A percentile compares a stretch with the other conserved stretches of the same genome.
These are phyloP conservation scores for Quercus alba DNA, from an alignment of 306 rosid species.

Conservation along the genomic window DNA sequence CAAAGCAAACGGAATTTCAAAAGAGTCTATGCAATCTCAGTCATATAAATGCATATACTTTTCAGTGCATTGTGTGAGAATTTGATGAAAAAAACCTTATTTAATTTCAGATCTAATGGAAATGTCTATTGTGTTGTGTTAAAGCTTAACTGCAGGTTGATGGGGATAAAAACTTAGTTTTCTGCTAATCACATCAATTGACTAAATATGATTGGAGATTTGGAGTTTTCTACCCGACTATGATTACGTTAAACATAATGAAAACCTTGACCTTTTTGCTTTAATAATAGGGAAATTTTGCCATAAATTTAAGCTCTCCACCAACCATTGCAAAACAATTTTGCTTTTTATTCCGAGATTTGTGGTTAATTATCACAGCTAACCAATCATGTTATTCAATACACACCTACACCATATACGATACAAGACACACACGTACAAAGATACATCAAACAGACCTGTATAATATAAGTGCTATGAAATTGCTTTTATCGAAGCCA, in stretches of 20 bases:
- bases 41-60: slow-evolving; percentile 20
- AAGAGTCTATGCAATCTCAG: background rate
- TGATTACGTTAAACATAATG: background rate
- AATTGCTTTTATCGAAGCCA: background rate
- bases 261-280: slow-evolving; percentile 10
- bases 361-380: background rate
- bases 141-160: background rate
- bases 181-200: slow-evolving; percentile 45
- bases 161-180: slow-evolving; percentile 27
- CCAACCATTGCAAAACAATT: background rate
- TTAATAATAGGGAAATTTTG: slow-evolving; percentile 4
- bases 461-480: background rate
- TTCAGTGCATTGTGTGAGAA: slow-evolving; percentile 25
- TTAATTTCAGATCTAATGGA: slow-evolving; percentile 14
- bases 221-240: slow-evolving; percentile 18
- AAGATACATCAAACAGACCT: too few species aligned
- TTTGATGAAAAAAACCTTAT: slow-evolving; percentile 18
- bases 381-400: background rate
- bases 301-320: background rate
- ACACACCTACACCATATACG: too few species aligned
- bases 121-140: background rate
- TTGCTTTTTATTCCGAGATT: background rate
- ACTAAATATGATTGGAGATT: slow-evolving; percentile 18
- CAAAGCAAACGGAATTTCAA: slow-evolving; percentile 1
- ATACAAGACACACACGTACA: too few species aligned